Percentiles rank a stretch among this genome's conserved stretches.
phyloP scores from a whole-genome alignment of 129 eudicot species.

The Calendula officinalis region DNA sequence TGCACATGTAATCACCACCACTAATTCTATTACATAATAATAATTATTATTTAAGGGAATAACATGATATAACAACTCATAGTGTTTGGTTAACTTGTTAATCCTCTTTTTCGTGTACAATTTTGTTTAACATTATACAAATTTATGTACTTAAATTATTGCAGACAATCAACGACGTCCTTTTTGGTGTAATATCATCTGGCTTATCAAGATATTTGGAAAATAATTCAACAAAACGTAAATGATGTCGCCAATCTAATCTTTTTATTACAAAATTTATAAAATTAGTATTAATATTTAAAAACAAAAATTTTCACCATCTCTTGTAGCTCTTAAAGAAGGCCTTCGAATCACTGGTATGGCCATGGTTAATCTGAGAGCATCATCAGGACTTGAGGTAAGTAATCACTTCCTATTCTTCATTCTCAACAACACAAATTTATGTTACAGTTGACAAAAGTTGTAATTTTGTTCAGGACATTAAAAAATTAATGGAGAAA shows the following conservation, averaged over 20 bases:
- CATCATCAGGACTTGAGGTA: conserved; percentile 61
- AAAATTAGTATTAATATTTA: no score
- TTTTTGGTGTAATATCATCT: conserved; percentile 55
- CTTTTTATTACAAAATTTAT: no score
- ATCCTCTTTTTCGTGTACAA: background rate
- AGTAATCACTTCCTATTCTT: background rate
- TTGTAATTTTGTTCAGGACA: conserved; percentile 36
- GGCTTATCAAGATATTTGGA: conserved; percentile 73
- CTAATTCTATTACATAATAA: no score
- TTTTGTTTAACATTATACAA: background rate
- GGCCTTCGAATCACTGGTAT: conserved; percentile 61
- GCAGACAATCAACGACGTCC: conserved; percentile 43
- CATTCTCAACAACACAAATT: background rate
- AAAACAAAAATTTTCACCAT: background rate
- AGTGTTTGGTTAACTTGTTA: no score
- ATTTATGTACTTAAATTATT: background rate
- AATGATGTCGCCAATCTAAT: background rate
- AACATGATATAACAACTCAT: no score
- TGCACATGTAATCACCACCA: no score
- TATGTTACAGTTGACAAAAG: background rate
- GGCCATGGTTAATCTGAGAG: conserved; percentile 70
- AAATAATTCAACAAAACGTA: conserved; percentile 52
- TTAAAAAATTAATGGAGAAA: conserved; percentile 42
- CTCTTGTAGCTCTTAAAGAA: conserved; percentile 37
- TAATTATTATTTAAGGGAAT: no score